These are phyloP conservation scores for Gryganskiella cystojenkinii DNA, from an alignment of 192 early-diverging fungal species.

Conservation along the genomic window DNA sequence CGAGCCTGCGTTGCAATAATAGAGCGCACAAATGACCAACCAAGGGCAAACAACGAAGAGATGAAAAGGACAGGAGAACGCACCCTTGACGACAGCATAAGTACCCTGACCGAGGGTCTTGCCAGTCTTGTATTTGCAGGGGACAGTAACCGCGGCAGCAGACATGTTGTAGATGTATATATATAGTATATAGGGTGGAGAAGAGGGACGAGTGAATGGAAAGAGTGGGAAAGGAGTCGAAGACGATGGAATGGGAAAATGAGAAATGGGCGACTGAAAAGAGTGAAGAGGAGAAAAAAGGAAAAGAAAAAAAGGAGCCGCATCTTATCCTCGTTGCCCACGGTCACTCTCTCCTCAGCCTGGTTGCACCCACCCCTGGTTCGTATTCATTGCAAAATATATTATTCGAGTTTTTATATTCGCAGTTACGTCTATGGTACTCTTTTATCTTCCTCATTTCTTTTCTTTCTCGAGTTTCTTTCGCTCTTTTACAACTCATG, in stretches of 20 bases:
- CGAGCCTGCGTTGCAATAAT: slow-evolving; percentile 8
- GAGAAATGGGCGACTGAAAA: neutral
- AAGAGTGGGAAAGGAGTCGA: neutral
- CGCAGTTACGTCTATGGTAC: no score
- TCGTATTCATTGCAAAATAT: no score
- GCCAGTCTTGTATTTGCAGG: slow-evolving; percentile 76
- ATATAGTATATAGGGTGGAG: neutral
- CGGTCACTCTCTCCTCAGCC: neutral
- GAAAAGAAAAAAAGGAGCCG: neutral
- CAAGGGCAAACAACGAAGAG: no score
- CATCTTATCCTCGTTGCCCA: neutral
- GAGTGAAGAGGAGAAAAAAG: neutral
- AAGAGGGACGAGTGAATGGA: neutral
- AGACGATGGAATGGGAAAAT: neutral
- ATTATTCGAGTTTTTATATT: no score
- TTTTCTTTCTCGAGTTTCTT: neutral
- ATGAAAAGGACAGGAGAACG: slow-evolving; percentile 1
- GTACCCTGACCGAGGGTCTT: slow-evolving; percentile 72
- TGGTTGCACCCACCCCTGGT: no score
- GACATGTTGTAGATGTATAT: slow-evolving; percentile 16
- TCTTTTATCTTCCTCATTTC: no score
- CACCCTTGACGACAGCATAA: slow-evolving; percentile 77
- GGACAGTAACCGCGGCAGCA: slow-evolving; percentile 44
- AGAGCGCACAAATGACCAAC: neutral
- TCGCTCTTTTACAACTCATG: slow-evolving; percentile 26